Conservation (phyloP, 345 rosid genomes). For the Heritiera fomes region DNA sequence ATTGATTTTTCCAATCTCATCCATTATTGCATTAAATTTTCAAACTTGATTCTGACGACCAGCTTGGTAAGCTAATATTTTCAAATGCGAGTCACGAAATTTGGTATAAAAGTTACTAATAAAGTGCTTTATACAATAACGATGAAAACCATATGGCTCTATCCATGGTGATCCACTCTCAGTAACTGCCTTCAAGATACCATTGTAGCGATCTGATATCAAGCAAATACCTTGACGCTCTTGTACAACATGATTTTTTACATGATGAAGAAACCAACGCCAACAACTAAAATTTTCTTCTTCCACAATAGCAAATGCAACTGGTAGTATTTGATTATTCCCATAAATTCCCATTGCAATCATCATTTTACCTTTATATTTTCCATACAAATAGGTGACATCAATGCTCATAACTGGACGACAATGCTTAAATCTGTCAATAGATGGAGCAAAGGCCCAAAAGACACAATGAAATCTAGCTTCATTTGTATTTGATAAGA, state of each 20-base stretch:
- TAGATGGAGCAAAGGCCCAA: neutral
- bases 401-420: neutral
- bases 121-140: neutral
- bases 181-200: neutral
- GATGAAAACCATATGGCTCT: constrained; percentile 3
- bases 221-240: too few species aligned
- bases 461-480: too few species aligned
- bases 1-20: too few species aligned
- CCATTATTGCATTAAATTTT: too few species aligned
- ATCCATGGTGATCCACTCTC: neutral
- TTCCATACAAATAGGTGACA: neutral
- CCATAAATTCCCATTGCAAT: neutral
- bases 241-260: too few species aligned
- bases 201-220: neutral
- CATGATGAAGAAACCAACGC: neutral
- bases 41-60: too few species aligned
- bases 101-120: too few species aligned
- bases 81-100: too few species aligned
- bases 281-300: neutral
- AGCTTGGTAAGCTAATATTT: too few species aligned
- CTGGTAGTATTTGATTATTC: neutral
- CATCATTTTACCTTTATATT: neutral
- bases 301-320: neutral
- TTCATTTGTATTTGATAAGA: too few species aligned
- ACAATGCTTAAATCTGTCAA: constrained; percentile 12